Evolutionary conservation across 2,329 filamentous ascomycete genomes (phyloP).

Genomic region (Ramularia endophylla): DNA sequence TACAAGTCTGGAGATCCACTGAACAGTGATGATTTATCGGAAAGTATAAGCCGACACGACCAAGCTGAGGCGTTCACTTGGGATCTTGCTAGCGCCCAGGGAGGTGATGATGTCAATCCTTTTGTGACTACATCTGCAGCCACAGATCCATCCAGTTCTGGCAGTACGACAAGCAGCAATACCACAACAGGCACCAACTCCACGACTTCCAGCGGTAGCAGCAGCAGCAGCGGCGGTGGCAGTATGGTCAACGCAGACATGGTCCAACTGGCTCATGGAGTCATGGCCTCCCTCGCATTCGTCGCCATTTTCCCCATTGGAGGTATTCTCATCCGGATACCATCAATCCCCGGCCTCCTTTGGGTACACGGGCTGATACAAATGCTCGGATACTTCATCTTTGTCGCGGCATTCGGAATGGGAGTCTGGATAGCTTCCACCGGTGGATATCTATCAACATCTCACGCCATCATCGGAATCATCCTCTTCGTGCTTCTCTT

Average conservation of each 20-base stretch:
- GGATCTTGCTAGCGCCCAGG: slow-evolving; percentile 45
- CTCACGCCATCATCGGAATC: slow-evolving; percentile 51
- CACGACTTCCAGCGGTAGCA: slow-evolving; percentile 1
- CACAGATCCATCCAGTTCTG: slow-evolving; percentile 4
- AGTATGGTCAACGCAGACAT: slow-evolving; percentile 22
- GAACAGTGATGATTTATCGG: slow-evolving; percentile 41
- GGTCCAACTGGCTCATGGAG: slow-evolving; percentile 37
- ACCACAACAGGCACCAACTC: background rate
- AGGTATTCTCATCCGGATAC: slow-evolving; percentile 39
- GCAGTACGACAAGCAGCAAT: slow-evolving; percentile 4
- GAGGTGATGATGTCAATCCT: slow-evolving; percentile 43
- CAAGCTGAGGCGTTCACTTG: slow-evolving; percentile 37
- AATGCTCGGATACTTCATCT: slow-evolving; percentile 42
- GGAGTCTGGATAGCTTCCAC: slow-evolving; percentile 47
- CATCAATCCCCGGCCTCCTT: slow-evolving; percentile 39
- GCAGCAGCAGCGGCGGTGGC: slow-evolving; percentile 8
- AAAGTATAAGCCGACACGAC: slow-evolving; percentile 41
- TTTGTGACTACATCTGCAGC: slow-evolving; percentile 31
- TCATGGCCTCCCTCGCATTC: slow-evolving; percentile 40
- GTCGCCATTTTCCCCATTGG: slow-evolving; percentile 42
- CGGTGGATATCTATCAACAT: slow-evolving; percentile 32
- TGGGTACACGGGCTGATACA: slow-evolving; percentile 47
- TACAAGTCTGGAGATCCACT: slow-evolving; percentile 42
- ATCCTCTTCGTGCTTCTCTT: slow-evolving; percentile 47
- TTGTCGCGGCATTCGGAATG: slow-evolving; percentile 46